Evolutionary conservation across 352 stramenopile species (phyloP).

Genomic region (Globisporangium polare): DNA sequence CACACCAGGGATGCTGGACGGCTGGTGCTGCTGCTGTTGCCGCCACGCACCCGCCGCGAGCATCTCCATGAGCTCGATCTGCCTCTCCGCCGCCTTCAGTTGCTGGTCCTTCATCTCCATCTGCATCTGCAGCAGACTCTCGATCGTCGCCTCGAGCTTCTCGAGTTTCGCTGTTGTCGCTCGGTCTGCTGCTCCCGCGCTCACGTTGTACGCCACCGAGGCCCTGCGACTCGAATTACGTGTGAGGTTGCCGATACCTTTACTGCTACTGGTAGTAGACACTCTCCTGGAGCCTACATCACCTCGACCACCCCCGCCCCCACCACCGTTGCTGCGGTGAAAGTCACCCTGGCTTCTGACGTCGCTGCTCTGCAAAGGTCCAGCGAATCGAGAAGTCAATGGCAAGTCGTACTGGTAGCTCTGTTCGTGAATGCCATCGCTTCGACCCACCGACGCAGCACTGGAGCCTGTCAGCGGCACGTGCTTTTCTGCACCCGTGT

Average conservation of each 20-base stretch:
- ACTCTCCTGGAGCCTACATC: background rate
- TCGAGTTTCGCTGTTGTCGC: constrained; percentile 35
- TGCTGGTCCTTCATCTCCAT: constrained; percentile 47
- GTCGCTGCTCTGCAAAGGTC: background rate
- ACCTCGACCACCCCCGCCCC: background rate
- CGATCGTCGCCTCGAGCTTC: constrained; percentile 43
- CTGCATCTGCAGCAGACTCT: constrained; percentile 29
- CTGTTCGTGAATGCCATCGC: background rate
- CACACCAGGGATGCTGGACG: background rate
- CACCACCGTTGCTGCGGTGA: background rate
- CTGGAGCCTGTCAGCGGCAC: background rate
- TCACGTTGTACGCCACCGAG: background rate
- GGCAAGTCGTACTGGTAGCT: background rate
- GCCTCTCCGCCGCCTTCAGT: constrained; percentile 22
- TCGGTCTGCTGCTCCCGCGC: constrained; percentile 13
- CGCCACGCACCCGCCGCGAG: constrained; percentile 15
- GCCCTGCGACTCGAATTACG: background rate
- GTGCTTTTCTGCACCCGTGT: constrained; percentile 7
- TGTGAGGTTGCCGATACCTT: background rate
- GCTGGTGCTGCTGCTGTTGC: background rate
- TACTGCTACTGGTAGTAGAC: background rate
- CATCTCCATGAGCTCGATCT: constrained; percentile 34
- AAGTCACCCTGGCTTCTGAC: background rate
- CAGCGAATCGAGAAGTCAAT: constrained; percentile 3
- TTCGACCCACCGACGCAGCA: background rate